Conservation (phyloP, 2,329 filamentous ascomycete species). For the Epichloe aotearoae region DNA sequence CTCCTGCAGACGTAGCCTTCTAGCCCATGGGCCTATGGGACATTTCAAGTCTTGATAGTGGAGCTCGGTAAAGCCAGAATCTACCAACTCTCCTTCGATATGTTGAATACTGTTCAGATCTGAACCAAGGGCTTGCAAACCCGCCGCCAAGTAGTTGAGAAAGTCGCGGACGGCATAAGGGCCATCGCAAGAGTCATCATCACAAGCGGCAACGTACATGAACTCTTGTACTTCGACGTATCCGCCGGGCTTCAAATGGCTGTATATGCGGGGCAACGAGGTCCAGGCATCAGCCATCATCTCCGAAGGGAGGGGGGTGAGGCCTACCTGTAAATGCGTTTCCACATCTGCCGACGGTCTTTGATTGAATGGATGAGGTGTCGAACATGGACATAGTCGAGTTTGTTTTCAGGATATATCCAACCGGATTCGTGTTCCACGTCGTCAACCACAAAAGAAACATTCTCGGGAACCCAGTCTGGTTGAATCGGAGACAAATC, state of each 20-base stretch:
- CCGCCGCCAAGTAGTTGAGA: slow-evolving; percentile 25
- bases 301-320: neutral
- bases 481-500: slow-evolving; percentile 41
- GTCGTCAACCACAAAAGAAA: slow-evolving; percentile 38
- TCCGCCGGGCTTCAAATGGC: slow-evolving; percentile 38
- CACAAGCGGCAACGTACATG: slow-evolving; percentile 25
- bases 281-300: neutral
- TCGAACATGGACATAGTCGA: slow-evolving; percentile 37
- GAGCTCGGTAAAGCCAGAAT: slow-evolving; percentile 29
- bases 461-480: slow-evolving; percentile 35
- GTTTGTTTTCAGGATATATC: slow-evolving; percentile 30
- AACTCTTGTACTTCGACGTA: slow-evolving; percentile 38
- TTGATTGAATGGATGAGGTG: slow-evolving; percentile 32
- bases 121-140: slow-evolving; percentile 27
- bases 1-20: slow-evolving; percentile 25
- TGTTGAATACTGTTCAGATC: slow-evolving; percentile 27
- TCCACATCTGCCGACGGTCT: slow-evolving; percentile 26
- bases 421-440: slow-evolving; percentile 37
- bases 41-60: slow-evolving; percentile 30
- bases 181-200: slow-evolving; percentile 30
- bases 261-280: slow-evolving; percentile 8
- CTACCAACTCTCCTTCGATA: slow-evolving; percentile 22
- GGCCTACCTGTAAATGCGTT: slow-evolving; percentile 28
- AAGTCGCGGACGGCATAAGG: slow-evolving; percentile 36
- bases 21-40: slow-evolving; percentile 36